Evolutionary conservation across 805 yeast species (phyloP).

Genomic region (Hanseniaspora taiwanica): DNA sequence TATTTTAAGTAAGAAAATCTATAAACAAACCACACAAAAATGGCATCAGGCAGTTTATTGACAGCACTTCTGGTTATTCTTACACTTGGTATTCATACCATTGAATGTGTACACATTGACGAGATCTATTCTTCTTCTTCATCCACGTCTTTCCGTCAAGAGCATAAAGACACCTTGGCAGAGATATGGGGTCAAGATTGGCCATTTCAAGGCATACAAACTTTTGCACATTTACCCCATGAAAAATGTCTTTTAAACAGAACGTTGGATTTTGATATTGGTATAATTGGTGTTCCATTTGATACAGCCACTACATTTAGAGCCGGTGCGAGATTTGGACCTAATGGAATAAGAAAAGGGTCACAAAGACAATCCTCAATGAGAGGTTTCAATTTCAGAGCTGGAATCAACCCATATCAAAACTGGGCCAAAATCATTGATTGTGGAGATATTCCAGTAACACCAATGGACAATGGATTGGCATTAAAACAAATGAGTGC

Average conservation of each 20-base stretch:
- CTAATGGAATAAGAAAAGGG: conserved; percentile 53
- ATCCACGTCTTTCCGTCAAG: too few species aligned
- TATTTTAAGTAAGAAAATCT: too few species aligned
- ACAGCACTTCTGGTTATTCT: too few species aligned
- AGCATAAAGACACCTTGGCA: conserved; percentile 30
- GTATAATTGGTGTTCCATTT: conserved; percentile 66
- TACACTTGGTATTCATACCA: too few species aligned
- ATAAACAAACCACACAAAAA: too few species aligned
- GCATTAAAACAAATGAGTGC: conserved; percentile 51
- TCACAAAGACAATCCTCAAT: conserved; percentile 57
- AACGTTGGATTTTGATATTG: conserved; percentile 46
- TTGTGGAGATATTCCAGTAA: conserved; percentile 57
- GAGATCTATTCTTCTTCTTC: too few species aligned
- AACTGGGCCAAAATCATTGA: conserved; percentile 42
- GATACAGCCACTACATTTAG: conserved; percentile 73
- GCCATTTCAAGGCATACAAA: conserved; percentile 56
- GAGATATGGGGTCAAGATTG: conserved; percentile 62
- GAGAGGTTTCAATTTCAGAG: conserved; percentile 60
- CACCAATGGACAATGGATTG: conserved; percentile 52
- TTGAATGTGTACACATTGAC: too few species aligned
- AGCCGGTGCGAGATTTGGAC: conserved; percentile 79
- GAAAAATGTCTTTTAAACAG: conserved; percentile 42
- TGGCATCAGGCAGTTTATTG: too few species aligned
- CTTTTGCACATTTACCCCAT: conserved; percentile 63
- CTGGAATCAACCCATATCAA: conserved; percentile 46